Evolutionary conservation across 2,329 filamentous ascomycete species (phyloP), one percentile per base, ranked within the genome.

Genomic region (Botrytis galanthina): DNA sequence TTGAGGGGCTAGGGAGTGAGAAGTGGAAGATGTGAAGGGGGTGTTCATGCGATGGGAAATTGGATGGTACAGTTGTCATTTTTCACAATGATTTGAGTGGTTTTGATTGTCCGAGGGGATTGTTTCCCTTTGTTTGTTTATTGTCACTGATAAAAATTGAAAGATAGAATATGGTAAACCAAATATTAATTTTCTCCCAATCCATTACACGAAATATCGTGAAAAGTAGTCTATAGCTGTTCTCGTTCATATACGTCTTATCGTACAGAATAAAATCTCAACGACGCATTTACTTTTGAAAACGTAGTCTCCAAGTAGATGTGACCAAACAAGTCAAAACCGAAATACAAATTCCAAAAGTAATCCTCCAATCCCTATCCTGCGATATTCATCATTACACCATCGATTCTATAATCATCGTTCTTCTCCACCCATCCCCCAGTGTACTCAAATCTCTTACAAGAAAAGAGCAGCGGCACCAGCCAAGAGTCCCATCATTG

Each of bases 381-480:
- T n/a, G 35, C 64, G 42, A 48, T 64, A 68, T 42, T 46, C 35
- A 68, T 68, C 64, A 68, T 68, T 68, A 68, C 64, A 68, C 48
- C 64, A 32, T 64, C 42, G 61, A 42, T 39, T 7, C 48, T 48
- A 22, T n/a, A 22, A 54, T 68, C 26, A 57, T 39, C 48, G 26
- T 39, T 68, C 46, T 22, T 26, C 12, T 46, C 10, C n/a, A 64
- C 18, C 4, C 22, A 57, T 46, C 64, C 26, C 35, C 35, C 14
- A 4, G 9, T 29, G 3, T 6, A 54, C 16, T 8, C 6, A 18
- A 16, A 57, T 44, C 57, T 26, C 51, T 67, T 72, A 73, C 64
- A 73, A 70, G 44, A 73, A 63, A 37, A 70, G n/a, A 63, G 71
- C 71, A 35, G 32, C 63, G 35, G 66, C 71, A 44, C 71, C 71